Conservation (phyloP, 441 rosid genomes). For the Melastoma candidum region DNA sequence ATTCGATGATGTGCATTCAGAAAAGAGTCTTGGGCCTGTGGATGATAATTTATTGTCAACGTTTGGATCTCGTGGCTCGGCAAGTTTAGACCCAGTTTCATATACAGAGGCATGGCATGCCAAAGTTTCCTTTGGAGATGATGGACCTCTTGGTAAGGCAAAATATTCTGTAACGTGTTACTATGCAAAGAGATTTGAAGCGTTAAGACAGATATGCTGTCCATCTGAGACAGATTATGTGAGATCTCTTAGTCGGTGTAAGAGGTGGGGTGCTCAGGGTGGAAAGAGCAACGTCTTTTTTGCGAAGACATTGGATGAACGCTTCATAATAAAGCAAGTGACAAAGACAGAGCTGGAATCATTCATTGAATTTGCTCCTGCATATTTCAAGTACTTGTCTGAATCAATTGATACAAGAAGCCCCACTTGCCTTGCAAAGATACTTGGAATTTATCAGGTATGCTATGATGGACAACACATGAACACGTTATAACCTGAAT, state of each 20-base stretch:
- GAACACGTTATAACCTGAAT: too few relatives aligned
- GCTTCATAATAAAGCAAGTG: slow-evolving; percentile 95
- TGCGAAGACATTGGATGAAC: slow-evolving; percentile 96
- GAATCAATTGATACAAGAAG: slow-evolving; percentile 73
- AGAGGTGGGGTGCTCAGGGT: slow-evolving; percentile 99
- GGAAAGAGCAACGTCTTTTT: slow-evolving; percentile 99
- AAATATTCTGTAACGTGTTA: slow-evolving; percentile 83
- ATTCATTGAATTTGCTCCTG: slow-evolving; percentile 78
- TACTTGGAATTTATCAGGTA: slow-evolving; percentile 98
- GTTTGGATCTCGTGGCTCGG: slow-evolving; percentile 55
- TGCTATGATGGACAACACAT: slow-evolving; percentile 7
- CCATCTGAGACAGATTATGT: slow-evolving; percentile 81
- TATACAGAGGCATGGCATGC: slow-evolving; percentile 62
- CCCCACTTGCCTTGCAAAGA: slow-evolving; percentile 98
- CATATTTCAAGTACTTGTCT: slow-evolving; percentile 71
- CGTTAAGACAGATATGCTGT: slow-evolving; percentile 74
- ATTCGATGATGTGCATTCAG: slow-evolving; percentile 42
- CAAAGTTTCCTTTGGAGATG: slow-evolving; percentile 66
- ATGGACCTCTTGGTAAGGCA: slow-evolving; percentile 58
- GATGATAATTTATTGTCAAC: slow-evolving; percentile 51
- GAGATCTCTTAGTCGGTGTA: slow-evolving; percentile 96
- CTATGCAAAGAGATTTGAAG: slow-evolving; percentile 77
- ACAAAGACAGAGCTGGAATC: slow-evolving; percentile 98
- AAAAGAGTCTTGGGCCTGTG: slow-evolving; percentile 48
- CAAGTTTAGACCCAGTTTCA: slow-evolving; percentile 52